Evolutionary conservation across 495 filamentous ascomycete genomes (phyloP), one percentile per base, ranked within the genome.

Genomic region (Cercophora samala): DNA sequence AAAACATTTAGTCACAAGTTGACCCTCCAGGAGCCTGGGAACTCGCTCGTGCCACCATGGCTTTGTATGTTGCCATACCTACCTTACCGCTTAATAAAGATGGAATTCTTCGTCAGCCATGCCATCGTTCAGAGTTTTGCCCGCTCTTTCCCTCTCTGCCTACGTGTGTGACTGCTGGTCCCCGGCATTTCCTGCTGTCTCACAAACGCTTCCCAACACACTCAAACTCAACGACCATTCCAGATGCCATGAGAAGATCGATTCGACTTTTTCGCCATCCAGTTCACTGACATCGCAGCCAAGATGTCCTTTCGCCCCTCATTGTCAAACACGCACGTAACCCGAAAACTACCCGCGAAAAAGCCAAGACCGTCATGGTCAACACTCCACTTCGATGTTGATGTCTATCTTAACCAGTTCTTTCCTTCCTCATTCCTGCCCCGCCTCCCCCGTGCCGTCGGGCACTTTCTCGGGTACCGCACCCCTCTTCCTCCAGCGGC

Each of bases 381-480:
- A 23, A 63, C 72, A 62, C 80, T 78, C 75, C 72, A 91, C 71
- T 82, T 92, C 75, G 86, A 91, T 72, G 84, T 93, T 58, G 90
- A 93, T 77, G 74, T 72, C 11, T 83, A 85, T 69, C 67, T 93
- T 15, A 90, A 91, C 72, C 87, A 81, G 0, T 76, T 87, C 66
- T 62, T 92, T 52, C 88, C 88, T 1, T 68, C 78, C 0, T 79
- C 81, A n/a, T 71, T 78, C 37, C 74, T 87, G 51, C 76, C 79
- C 13, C 66, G 66, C 6, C 66, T 88, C 18, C 83, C 86, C 5
- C 73, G 70, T 37, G 77, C 79, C 1, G 63, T 88, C 19, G 72
- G 82, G 24, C 80, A 81, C 68, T 82, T 87, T 64, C 69, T 88
- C 9, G 87, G 87, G 26, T 74, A 87, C 66, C 81, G 84, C 25